Percentiles rank a stretch among this genome's conserved stretches.
These are phyloP conservation scores for Boletellus dicymbophilus DNA, from an alignment of 1,284 basidiomycete species.

Conservation along the genomic window DNA sequence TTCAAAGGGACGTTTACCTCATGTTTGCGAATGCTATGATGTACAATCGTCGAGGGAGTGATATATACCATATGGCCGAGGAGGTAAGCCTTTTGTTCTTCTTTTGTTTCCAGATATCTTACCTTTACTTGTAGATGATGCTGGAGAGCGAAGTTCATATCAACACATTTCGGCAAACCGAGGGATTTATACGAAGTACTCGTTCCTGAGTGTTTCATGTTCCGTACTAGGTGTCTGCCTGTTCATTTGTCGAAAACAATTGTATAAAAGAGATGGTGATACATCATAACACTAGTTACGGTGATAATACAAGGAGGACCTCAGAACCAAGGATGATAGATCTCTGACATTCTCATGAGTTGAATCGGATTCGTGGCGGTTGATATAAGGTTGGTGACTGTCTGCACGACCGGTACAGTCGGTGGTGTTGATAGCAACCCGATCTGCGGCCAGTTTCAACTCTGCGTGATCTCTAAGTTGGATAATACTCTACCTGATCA, in stretches of 20 bases:
- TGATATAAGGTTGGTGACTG: constrained; percentile 84
- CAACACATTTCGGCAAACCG: constrained; percentile 74
- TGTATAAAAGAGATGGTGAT: constrained; percentile 2
- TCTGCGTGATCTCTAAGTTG: constrained; percentile 8
- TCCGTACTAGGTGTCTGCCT: neutral
- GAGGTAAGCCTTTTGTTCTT: constrained; percentile 55
- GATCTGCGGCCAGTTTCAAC: constrained; percentile 31
- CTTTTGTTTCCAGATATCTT: neutral
- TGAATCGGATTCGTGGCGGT: constrained; percentile 75
- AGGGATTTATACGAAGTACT: constrained; percentile 58
- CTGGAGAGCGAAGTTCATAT: constrained; percentile 78
- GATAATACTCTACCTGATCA: constrained; percentile 60
- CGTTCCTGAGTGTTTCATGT: constrained; percentile 25
- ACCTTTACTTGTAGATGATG: constrained; percentile 73
- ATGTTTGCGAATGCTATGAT: constrained; percentile 98
- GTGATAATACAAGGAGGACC: too few relatives aligned
- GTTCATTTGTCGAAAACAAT: constrained; percentile 7
- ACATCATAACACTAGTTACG: too few relatives aligned
- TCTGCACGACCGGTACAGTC: constrained; percentile 70
- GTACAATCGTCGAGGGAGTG: constrained; percentile 86
- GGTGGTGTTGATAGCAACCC: constrained; percentile 39
- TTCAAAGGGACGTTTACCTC: constrained; percentile 85
- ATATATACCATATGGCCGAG: constrained; percentile 87
- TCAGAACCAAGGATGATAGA: constrained; percentile 85
- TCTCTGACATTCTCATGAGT: constrained; percentile 79